Base-by-base conservation (phyloP, 176 grass and related monocot species). In the Rhynchospora breviuscula region DNA sequence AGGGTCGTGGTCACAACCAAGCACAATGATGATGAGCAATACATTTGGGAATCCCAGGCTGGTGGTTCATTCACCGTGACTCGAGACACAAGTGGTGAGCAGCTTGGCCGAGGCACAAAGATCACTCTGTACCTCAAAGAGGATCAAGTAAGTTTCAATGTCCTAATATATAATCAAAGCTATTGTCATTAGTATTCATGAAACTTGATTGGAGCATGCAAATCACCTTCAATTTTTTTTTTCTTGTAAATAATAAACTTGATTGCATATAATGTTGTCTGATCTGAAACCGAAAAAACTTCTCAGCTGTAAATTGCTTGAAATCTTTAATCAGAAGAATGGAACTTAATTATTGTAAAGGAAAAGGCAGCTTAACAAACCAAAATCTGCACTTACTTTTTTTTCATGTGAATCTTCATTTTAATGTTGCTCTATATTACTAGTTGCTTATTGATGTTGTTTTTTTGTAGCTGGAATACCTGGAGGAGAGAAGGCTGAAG, bases 1-100 rank as follows among this genome's bases (percentile, higher is more conserved):
- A 84, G 59, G 68, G 86, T 88, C 8, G 81, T 88, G 8, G 86
- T 88, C 35, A 88, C 86, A 4, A 68, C 81, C 12, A 88, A 88
- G 47, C 80, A 88, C 80, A 88, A 88, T 19, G 86, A 88, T n/a
- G 86, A 88, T 69, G 86, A 88, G 26, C 81, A 88, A 25, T 88
- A 88, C 45, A 15, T 88, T 58, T 88, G 86, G 86, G 86, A 88
- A 22, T 82, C 79, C 3, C 85, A 87, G 21, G 85, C 85, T 17
- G 85, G 85, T 40, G 85, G 85, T 35, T 88, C 86, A 7, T 88
- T 88, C 69, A 88, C 86, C 5, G 80, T 88, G 15, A 88, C 86
- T 29, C 47, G 72, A 43, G 81, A 88, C 12, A 54, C 63, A 2
- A 44, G 10, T 48, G 86, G 81, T 22, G 86, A 84, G 58, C 80